Conservation (phyloP, 495 filamentous ascomycete genomes). For the Wilcoxina mikolae region DNA sequence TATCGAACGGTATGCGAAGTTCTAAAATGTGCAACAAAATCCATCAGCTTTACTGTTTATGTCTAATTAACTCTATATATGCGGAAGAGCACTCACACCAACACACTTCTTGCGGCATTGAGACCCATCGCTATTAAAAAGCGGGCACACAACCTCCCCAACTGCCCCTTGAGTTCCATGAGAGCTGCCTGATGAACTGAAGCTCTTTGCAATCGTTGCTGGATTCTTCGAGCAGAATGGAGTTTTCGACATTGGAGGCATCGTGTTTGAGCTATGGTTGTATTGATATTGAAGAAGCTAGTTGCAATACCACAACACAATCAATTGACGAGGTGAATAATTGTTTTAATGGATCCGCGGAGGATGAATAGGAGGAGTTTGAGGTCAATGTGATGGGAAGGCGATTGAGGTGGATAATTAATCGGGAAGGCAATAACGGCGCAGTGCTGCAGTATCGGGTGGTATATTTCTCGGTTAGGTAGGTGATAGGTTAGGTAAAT, state of each 20-base stretch:
- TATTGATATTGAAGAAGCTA: conserved; percentile 4
- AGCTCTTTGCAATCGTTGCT: conserved; percentile 23
- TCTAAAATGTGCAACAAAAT: conserved; percentile 28
- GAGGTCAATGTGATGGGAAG: background rate
- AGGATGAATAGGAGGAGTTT: background rate
- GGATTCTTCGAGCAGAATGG: conserved; percentile 28
- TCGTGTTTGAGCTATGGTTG: conserved; percentile 3
- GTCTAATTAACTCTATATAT: conserved; percentile 11
- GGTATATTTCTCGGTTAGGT: background rate
- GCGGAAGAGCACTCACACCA: conserved; percentile 54
- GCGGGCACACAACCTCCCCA: conserved; percentile 79
- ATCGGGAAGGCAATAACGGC: background rate
- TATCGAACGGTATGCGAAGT: conserved; percentile 72
- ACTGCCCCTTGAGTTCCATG: conserved; percentile 15
- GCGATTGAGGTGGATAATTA: background rate
- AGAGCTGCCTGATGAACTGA: conserved; percentile 10
- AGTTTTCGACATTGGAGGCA: conserved; percentile 25
- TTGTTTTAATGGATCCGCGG: background rate
- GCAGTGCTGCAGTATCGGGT: background rate
- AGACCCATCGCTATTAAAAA: conserved; percentile 91
- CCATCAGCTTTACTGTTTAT: conserved; percentile 14
- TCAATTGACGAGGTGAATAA: background rate
- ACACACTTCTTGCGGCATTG: conserved; percentile 95
- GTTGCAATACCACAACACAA: background rate
- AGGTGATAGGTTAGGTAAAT: background rate